These are phyloP conservation scores for Penicillium sp. DNA, from an alignment of 2,329 filamentous ascomycete species.

Conservation along the genomic window DNA sequence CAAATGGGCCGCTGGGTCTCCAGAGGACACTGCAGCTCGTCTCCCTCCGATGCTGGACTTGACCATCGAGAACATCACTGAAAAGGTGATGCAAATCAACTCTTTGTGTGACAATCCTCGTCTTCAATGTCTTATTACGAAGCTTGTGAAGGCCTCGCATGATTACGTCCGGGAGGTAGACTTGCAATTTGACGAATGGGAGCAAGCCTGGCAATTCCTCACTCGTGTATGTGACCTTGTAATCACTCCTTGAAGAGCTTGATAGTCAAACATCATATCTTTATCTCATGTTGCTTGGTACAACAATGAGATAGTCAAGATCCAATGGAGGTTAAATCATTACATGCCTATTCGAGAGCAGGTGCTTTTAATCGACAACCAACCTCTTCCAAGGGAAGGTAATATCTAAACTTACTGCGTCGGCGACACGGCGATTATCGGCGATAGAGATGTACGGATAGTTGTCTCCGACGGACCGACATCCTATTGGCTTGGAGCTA, in stretches of 20 bases:
- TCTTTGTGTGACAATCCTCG: not conserved
- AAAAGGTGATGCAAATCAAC: not conserved
- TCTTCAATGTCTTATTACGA: not conserved
- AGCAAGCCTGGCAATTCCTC: not conserved
- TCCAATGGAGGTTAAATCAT: not conserved
- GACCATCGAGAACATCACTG: not conserved
- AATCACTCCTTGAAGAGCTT: not conserved
- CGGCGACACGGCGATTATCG: slow-evolving; percentile 14
- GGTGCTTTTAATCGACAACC: not conserved
- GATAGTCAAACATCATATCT: not conserved
- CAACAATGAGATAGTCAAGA: not conserved
- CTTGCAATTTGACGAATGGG: not conserved
- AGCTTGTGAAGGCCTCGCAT: not conserved
- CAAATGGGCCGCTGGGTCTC: not conserved
- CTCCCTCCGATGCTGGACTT: not conserved
- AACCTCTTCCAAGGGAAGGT: not conserved
- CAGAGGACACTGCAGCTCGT: not conserved
- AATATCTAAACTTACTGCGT: not conserved
- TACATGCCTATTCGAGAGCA: not conserved
- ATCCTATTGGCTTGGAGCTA: slow-evolving; percentile 13
- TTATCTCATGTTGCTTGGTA: not conserved
- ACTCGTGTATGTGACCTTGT: not conserved
- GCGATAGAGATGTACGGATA: slow-evolving; percentile 4
- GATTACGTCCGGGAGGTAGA: not conserved
- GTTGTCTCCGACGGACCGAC: slow-evolving; percentile 11